Conservation (phyloP, 345 rosid species). For the Eucalyptus cladocalyx region DNA sequence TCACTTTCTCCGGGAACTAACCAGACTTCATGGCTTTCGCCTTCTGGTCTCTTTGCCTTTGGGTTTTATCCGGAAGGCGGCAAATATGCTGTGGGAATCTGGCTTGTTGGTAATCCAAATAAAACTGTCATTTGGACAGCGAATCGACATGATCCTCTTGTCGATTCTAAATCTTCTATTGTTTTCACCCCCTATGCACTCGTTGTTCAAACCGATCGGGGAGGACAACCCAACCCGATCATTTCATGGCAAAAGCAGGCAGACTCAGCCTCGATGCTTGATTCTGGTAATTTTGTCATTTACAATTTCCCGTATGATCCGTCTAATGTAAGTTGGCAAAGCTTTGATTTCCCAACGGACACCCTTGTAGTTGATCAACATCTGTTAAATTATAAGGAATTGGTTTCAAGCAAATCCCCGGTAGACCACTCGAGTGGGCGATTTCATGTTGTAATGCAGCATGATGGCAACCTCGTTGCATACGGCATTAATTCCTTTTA, state of each 20-base stretch:
- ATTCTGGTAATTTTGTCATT: not conserved
- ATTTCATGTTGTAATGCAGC: too few species aligned
- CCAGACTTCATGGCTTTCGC: not conserved
- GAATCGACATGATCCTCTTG: not conserved
- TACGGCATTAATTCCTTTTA: fast-evolving
- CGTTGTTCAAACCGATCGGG: not conserved
- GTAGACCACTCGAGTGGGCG: too few species aligned
- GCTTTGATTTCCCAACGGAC: too few species aligned
- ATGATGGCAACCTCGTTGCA: too few species aligned
- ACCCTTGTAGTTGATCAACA: too few species aligned
- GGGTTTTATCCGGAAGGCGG: too few species aligned
- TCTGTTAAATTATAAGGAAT: too few species aligned
- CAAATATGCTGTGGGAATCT: too few species aligned
- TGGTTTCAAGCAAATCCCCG: too few species aligned
- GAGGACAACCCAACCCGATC: not conserved
- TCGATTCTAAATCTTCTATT: not conserved
- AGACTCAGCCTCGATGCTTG: not conserved
- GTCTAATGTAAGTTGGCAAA: too few species aligned
- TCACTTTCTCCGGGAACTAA: not conserved
- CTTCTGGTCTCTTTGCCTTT: not conserved
- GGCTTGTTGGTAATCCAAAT: too few species aligned
- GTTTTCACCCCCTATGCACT: fast-evolving
- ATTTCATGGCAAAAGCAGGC: not conserved
- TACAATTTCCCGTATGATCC: not conserved
- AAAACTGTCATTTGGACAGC: not conserved